Evolutionary conservation across 352 stramenopile species (phyloP).

Genomic region (Stephanocyclus meneghinianus): DNA sequence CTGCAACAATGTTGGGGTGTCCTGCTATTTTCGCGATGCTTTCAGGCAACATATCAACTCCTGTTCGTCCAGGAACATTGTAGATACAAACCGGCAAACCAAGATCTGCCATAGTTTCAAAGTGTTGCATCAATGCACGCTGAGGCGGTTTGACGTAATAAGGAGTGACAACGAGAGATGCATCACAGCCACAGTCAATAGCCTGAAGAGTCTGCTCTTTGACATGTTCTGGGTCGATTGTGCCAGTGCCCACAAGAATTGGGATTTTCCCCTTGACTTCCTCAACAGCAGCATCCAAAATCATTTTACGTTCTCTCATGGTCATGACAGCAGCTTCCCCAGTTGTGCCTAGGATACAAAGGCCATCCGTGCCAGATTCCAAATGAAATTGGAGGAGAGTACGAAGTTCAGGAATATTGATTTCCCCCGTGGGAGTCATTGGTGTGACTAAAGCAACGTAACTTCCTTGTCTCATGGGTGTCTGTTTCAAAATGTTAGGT

Average conservation of each 20-base stretch:
- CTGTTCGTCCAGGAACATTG: slow-evolving; percentile 96
- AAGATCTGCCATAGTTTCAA: slow-evolving; percentile 82
- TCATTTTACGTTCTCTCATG: slow-evolving; percentile 91
- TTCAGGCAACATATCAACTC: slow-evolving; percentile 92
- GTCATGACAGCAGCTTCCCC: slow-evolving; percentile 94
- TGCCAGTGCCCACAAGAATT: slow-evolving; percentile 93
- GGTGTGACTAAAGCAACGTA: slow-evolving; percentile 93
- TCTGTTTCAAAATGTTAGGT: slow-evolving; percentile 15
- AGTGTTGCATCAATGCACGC: slow-evolving; percentile 92
- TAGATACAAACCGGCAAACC: slow-evolving; percentile 93
- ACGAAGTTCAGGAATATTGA: slow-evolving; percentile 92
- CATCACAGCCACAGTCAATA: slow-evolving; percentile 91
- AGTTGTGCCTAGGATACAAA: slow-evolving; percentile 95
- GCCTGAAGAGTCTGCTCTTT: slow-evolving; percentile 82
- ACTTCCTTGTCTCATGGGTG: slow-evolving; percentile 69
- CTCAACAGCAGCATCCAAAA: slow-evolving; percentile 88
- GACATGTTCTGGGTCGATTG: slow-evolving; percentile 84
- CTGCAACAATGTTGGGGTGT: slow-evolving; percentile 93
- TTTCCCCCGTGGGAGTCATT: slow-evolving; percentile 89
- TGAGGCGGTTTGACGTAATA: slow-evolving; percentile 99
- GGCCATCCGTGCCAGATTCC: slow-evolving; percentile 91
- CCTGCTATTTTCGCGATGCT: slow-evolving; percentile 89
- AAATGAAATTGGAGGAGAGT: slow-evolving; percentile 90
- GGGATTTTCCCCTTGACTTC: slow-evolving; percentile 85
- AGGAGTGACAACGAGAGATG: slow-evolving; percentile 93